Base-by-base conservation (phyloP, 192 early-diverging fungal genomes). In the Podila epicladia region DNA sequence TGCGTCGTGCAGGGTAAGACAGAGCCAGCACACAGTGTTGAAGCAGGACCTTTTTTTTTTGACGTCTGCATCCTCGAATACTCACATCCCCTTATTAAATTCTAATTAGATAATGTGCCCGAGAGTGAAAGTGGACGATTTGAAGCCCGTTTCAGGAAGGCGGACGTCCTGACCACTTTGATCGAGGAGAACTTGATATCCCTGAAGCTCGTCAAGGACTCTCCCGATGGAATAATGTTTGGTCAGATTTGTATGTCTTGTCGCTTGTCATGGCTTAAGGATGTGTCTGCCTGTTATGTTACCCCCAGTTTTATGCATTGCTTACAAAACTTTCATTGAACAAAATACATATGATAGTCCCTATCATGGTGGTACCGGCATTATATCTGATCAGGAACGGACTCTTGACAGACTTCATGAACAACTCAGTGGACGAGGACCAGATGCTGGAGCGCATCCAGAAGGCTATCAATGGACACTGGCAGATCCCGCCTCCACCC, bases 371-470 rank as follows among this genome's bases (percentile, higher is more conserved):
- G 17, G 77, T 80, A 4, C 77, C 77, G 9, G 59, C 77, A 12
- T 62, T 80, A 0, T 80, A 80, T 45, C 60, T 80, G 4, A 80
- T 80, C 63, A 45, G 77, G 11, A 80, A 80, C 45, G 71, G 71
- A 29, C 65, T 80, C 22, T 65, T 80, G 67, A 26, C 71, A 15
- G 77, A 80, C 48, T 80, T 80, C 48, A 72, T 80, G 67, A 80
- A 80, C 48, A 72, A 57, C 61, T 28, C 71, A 17, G 71, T 80
- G 53, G 71, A 73, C 17, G 50, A 12, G 7, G 71, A 73, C 31
- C 26, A 64, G 31, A 80, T 80, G 77, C 45, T 80, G 48, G 77
- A 80, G 35, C 51, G 77, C 20, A 73, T 80, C 29, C 62, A 69
- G 12, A 73, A 64, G 41, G 77, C 77, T 0, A 62, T 69, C 0